A percentile compares a stretch with the other conserved stretches of the same genome.
Evolutionary conservation across 2,329 filamentous ascomycete species (phyloP).

Genomic region (Diaporthe citriasiana): DNA sequence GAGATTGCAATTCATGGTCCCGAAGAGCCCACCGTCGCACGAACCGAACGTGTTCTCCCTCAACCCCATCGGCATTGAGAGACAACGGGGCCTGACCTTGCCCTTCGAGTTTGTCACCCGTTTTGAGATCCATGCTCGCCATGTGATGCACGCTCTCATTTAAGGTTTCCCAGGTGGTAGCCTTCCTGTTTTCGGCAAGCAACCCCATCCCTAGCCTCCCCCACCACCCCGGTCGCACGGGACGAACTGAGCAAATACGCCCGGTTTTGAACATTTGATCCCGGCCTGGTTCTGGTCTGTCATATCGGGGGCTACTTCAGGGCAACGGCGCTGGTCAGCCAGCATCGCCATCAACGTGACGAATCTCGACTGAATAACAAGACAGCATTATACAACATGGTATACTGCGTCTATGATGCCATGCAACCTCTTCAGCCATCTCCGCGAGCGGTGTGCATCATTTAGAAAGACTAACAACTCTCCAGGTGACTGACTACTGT

Average conservation of each 20-base stretch:
- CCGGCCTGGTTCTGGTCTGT: background rate
- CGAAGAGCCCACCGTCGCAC: background rate
- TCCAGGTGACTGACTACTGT: background rate
- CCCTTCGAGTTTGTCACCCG: slow-evolving; percentile 17
- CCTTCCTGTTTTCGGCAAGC: slow-evolving; percentile 3
- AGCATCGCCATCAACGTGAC: slow-evolving; percentile 17
- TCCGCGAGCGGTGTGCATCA: slow-evolving; percentile 14
- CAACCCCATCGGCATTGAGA: slow-evolving; percentile 2
- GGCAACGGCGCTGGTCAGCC: slow-evolving; percentile 4
- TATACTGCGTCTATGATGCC: background rate
- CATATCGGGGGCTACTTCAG: background rate
- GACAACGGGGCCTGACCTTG: slow-evolving; percentile 7
- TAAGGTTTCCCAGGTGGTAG: slow-evolving; percentile 15
- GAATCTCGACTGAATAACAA: background rate
- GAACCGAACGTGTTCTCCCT: background rate
- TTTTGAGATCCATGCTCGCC: slow-evolving; percentile 33
- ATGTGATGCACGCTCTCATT: slow-evolving; percentile 28
- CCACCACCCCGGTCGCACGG: slow-evolving; percentile 8
- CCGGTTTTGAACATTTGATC: background rate
- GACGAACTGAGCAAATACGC: slow-evolving; percentile 13
- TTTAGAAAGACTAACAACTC: background rate
- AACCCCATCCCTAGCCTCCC: slow-evolving; percentile 25
- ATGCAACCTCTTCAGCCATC: background rate
- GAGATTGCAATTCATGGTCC: slow-evolving; percentile 27
- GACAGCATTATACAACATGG: background rate